These are phyloP conservation scores for Leptographium lundbergii DNA, from an alignment of 2,329 filamentous ascomycete species.

Conservation along the genomic window DNA sequence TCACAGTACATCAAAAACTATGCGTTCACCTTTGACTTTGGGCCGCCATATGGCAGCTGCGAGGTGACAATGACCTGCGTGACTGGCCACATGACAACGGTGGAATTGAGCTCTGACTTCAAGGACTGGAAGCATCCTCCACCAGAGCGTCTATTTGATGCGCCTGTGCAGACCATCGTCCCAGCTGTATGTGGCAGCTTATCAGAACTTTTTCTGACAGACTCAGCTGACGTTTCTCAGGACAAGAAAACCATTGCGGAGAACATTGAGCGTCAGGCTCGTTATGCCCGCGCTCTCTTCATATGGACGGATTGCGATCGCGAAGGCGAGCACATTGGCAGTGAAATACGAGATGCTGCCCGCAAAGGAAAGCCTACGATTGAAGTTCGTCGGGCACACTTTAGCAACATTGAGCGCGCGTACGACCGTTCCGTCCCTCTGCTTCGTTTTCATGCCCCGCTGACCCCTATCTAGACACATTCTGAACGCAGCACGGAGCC, in stretches of 20 bases:
- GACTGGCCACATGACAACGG: conserved; percentile 69
- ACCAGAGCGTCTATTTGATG: conserved; percentile 69
- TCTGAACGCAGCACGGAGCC: conserved; percentile 64
- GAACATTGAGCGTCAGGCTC: conserved; percentile 74
- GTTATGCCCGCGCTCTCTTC: conserved; percentile 60
- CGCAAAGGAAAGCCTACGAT: conserved; percentile 59
- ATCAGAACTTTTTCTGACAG: neutral
- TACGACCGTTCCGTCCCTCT: conserved; percentile 20
- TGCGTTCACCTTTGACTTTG: conserved; percentile 80
- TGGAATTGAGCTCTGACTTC: conserved; percentile 64
- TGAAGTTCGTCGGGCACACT: conserved; percentile 72
- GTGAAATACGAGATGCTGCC: conserved; percentile 78
- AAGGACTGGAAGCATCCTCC: conserved; percentile 72
- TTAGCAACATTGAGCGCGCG: conserved; percentile 93
- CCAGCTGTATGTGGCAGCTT: conserved; percentile 36
- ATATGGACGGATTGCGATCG: conserved; percentile 99
- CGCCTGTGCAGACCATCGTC: conserved; percentile 57
- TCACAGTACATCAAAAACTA: conserved; percentile 88
- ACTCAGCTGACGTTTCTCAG: conserved; percentile 23
- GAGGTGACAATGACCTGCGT: conserved; percentile 91
- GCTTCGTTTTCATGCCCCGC: neutral
- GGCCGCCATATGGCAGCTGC: conserved; percentile 64
- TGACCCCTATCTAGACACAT: conserved; percentile 53
- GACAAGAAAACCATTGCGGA: conserved; percentile 69
- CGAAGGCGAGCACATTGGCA: conserved; percentile 92